Percentiles rank a stretch among this genome's conserved stretches.
phyloP scores from a whole-genome alignment of 345 rosid genomes.

The Eucalyptus grandis region DNA sequence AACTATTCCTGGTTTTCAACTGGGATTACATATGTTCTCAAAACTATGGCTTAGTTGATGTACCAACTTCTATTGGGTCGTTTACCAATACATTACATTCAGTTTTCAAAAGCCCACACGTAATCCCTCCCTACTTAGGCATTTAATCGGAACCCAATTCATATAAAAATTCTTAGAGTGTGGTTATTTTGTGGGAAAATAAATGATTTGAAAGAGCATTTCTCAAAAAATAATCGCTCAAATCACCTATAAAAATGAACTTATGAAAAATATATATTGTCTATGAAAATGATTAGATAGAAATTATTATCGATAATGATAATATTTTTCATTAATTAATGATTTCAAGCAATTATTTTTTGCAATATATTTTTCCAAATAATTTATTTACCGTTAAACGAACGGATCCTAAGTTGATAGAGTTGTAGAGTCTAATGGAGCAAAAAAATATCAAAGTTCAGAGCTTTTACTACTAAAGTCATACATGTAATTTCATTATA shows the following conservation, averaged over 20 bases:
- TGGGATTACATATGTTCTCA: neutral
- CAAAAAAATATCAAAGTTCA: neutral
- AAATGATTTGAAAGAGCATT: too few relatives aligned
- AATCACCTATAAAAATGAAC: too few relatives aligned
- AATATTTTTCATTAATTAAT: neutral
- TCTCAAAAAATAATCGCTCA: too few relatives aligned
- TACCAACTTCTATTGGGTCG: neutral
- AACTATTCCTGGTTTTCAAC: neutral
- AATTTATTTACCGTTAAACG: neutral
- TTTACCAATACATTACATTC: neutral
- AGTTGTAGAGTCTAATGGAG: neutral
- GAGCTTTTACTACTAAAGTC: neutral
- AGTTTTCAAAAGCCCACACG: neutral
- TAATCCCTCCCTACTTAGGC: neutral
- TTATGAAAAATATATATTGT: accelerated
- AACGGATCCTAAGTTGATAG: accelerated
- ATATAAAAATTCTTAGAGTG: too few relatives aligned
- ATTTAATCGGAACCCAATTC: neutral
- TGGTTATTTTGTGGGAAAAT: accelerated
- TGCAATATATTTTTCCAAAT: neutral
- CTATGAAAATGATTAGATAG: neutral
- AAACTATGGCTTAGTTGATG: neutral
- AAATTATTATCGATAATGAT: neutral
- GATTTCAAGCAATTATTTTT: neutral
- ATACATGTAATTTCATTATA: neutral